A percentile compares a stretch with the other conserved stretches of the same genome.
These are phyloP conservation scores for Aristolochia californica DNA, from an alignment of 164 flowering plant species.

Conservation along the genomic window DNA sequence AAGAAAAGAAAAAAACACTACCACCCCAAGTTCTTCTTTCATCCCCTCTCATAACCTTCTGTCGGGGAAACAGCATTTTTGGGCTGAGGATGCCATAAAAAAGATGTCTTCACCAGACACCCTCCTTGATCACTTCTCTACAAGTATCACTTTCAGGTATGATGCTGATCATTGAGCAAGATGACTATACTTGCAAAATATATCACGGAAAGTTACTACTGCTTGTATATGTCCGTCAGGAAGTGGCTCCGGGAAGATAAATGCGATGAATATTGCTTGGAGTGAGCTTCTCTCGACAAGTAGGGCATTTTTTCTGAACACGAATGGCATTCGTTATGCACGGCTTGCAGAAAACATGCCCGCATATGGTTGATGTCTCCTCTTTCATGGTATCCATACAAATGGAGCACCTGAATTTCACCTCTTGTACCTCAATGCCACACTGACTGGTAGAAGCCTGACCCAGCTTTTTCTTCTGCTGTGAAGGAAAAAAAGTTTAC, in stretches of 20 bases:
- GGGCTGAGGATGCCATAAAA: too few species aligned
- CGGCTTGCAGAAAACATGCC: conserved; percentile 42
- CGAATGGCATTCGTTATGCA: conserved; percentile 32
- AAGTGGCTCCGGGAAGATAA: conserved; percentile 31
- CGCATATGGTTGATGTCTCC: conserved; percentile 42
- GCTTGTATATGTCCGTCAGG: conserved; percentile 8
- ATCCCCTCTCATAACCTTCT: too few species aligned
- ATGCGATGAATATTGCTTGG: conserved; percentile 26
- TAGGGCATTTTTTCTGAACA: conserved; percentile 33
- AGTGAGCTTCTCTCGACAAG: conserved; percentile 30
- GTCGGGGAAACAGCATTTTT: too few species aligned
- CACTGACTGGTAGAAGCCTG: conserved; percentile 12
- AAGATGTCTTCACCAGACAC: too few species aligned
- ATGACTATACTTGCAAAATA: too few species aligned
- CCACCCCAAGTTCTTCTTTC: too few species aligned
- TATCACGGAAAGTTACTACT: too few species aligned
- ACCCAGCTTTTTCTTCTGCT: conserved; percentile 13
- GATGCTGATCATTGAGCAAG: too few species aligned
- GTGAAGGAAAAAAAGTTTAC: neutral
- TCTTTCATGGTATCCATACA: conserved; percentile 38
- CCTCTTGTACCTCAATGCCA: conserved; percentile 8
- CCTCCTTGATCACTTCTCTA: too few species aligned
- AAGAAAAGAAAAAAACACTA: too few species aligned
- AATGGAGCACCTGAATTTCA: conserved; percentile 26
- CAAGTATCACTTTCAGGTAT: too few species aligned